Conservation (phyloP, 2,329 filamentous ascomycete genomes). For the Beauveria rudraprayagi region DNA sequence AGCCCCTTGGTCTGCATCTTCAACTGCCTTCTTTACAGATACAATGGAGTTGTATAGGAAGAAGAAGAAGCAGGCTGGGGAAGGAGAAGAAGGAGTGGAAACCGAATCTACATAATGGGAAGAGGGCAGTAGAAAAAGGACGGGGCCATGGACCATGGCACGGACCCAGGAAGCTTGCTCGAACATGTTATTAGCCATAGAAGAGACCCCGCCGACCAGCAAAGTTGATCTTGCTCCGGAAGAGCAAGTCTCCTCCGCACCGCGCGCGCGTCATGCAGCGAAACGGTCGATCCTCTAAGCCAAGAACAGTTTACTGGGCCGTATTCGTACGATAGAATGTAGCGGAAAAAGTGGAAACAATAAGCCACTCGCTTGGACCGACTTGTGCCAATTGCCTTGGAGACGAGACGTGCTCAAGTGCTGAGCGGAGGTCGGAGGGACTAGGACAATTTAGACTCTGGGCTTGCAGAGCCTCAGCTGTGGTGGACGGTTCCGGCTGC, state of each 20-base stretch:
- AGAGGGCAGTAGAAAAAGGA: background rate
- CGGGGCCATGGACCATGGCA: background rate
- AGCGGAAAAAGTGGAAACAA: background rate
- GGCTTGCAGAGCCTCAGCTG: constrained; percentile 9
- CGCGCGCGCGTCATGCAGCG: background rate
- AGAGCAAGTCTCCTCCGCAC: constrained; percentile 6
- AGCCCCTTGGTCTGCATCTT: constrained; percentile 8
- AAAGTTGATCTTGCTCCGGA: constrained; percentile 1
- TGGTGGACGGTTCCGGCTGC: background rate
- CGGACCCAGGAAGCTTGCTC: background rate
- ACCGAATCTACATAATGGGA: background rate
- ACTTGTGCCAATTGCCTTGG: background rate
- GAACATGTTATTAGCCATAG: background rate
- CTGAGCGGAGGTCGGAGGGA: background rate
- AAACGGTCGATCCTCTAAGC: constrained; percentile 6
- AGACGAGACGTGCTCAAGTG: no score
- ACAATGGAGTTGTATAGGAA: background rate
- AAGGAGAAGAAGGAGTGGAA: background rate
- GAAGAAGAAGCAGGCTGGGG: background rate
- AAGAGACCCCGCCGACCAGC: background rate
- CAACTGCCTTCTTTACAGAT: constrained; percentile 1
- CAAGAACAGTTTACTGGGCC: background rate
- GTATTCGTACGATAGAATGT: background rate
- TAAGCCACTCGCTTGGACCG: background rate
- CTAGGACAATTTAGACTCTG: constrained; percentile 1